Evolutionary conservation across 352 stramenopile species (phyloP).

Genomic region (Phytophthora hibernalis): DNA sequence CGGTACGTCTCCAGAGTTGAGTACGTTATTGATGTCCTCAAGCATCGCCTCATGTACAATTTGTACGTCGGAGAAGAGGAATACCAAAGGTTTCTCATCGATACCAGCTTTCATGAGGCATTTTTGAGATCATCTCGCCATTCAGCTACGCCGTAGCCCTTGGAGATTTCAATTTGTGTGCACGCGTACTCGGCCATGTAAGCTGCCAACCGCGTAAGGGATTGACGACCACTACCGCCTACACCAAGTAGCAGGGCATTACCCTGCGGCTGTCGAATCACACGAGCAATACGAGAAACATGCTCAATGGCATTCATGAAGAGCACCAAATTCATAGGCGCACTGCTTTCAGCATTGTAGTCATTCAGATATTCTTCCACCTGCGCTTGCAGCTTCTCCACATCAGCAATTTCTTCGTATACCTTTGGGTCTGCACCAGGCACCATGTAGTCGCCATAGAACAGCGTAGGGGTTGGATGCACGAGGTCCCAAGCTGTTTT

Average conservation of each 20-base stretch:
- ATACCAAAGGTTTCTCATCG: slow-evolving; percentile 93
- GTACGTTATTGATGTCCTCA: slow-evolving; percentile 96
- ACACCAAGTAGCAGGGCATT: slow-evolving; percentile 95
- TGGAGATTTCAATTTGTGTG: slow-evolving; percentile 96
- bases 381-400: slow-evolving; percentile 81
- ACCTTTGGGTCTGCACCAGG: slow-evolving; percentile 90
- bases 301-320: slow-evolving; percentile 92
- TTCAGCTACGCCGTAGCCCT: slow-evolving; percentile 93
- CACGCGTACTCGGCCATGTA: slow-evolving; percentile 94
- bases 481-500: slow-evolving; percentile 69
- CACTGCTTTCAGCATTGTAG: slow-evolving; percentile 89
- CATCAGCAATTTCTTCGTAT: slow-evolving; percentile 92
- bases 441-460: slow-evolving; percentile 95
- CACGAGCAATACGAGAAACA: slow-evolving; percentile 81
- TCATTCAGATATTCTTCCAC: slow-evolving; percentile 90
- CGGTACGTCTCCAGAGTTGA: slow-evolving; percentile 95
- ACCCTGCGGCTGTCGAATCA: slow-evolving; percentile 87
- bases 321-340: slow-evolving; percentile 90
- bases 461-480: slow-evolving; percentile 59
- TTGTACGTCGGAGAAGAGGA: slow-evolving; percentile 96
- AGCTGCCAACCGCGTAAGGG: slow-evolving; percentile 88
- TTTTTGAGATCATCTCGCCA: slow-evolving; percentile 95
- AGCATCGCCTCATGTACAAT: slow-evolving; percentile 96
- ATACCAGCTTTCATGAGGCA: slow-evolving; percentile 93
- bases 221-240: slow-evolving; percentile 92